Evolutionary conservation across 345 rosid species (phyloP).

Genomic region (Adansonia digitata): DNA sequence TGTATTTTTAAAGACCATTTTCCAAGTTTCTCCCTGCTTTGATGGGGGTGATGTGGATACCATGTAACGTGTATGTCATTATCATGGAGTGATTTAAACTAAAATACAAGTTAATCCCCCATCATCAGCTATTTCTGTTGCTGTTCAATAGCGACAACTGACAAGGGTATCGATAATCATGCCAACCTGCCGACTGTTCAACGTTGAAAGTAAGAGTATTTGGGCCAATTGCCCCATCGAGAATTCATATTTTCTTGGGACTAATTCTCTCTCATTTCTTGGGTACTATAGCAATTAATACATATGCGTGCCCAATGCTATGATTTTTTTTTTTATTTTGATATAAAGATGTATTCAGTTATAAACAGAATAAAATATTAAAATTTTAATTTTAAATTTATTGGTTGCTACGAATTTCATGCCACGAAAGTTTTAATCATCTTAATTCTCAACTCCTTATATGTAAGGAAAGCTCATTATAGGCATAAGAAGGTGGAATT

Average conservation of each 20-base stretch:
- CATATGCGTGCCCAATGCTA: too few species aligned
- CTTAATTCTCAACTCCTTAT: too few species aligned
- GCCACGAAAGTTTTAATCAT: too few species aligned
- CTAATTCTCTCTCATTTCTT: too few species aligned
- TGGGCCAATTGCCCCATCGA: constrained; percentile 5
- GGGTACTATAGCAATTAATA: too few species aligned
- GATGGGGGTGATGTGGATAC: neutral
- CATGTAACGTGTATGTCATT: neutral
- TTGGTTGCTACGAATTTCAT: too few species aligned
- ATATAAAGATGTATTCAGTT: too few species aligned
- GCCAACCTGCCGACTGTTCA: constrained; percentile 23
- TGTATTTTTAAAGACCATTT: neutral
- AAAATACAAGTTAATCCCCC: neutral
- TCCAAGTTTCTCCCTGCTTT: neutral
- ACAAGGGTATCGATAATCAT: constrained; percentile 17
- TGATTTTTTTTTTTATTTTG: too few species aligned
- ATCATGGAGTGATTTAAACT: neutral
- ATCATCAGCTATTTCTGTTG: neutral
- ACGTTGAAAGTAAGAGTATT: constrained; percentile 11
- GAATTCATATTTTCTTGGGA: neutral
- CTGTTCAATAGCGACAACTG: constrained; percentile 10
- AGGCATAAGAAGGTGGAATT: too few species aligned
- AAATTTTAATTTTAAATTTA: too few species aligned
- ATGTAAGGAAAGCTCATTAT: too few species aligned
- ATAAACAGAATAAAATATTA: too few species aligned